Evolutionary conservation across 306 rosid genomes (phyloP).

Genomic region (Castanea crenata): DNA sequence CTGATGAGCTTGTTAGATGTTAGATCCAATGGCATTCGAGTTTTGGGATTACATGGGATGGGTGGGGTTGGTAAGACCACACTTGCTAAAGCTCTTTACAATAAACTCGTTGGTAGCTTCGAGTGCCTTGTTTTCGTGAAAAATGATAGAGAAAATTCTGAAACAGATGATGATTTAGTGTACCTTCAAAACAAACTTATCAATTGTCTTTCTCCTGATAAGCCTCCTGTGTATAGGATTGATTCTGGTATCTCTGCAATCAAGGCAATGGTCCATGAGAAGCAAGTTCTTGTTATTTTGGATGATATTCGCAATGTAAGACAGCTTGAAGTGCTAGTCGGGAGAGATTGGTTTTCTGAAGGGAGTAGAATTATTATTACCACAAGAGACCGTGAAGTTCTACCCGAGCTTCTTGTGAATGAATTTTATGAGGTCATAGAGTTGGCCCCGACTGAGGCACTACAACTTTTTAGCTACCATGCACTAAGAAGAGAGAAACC

Average conservation of each 20-base stretch:
- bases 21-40: slow-evolving; percentile 32
- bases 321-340: slow-evolving; percentile 29
- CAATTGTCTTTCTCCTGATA: slow-evolving; percentile 8
- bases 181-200: slow-evolving; percentile 31
- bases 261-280: slow-evolving; percentile 9
- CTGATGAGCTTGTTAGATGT: slow-evolving; percentile 24
- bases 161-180: slow-evolving; percentile 22
- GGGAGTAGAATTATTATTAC: slow-evolving; percentile 55
- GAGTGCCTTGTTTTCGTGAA: slow-evolving; percentile 37
- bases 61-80: slow-evolving; percentile 71
- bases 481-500: slow-evolving; percentile 49
- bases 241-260: slow-evolving; percentile 19
- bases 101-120: slow-evolving; percentile 34
- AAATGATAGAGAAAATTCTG: slow-evolving; percentile 37
- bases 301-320: slow-evolving; percentile 46
- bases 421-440: slow-evolving; percentile 41
- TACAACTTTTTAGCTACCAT: slow-evolving; percentile 56
- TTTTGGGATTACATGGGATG: slow-evolving; percentile 49
- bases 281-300: slow-evolving; percentile 46
- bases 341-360: slow-evolving; percentile 38
- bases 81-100: slow-evolving; percentile 50
- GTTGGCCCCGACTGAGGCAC: slow-evolving; percentile 24
- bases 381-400: slow-evolving; percentile 37
- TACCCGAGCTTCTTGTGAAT: slow-evolving; percentile 18
- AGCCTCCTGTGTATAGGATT: background rate